Evolutionary conservation across 73 alveolate species (phyloP).

Genomic region (Strombidium stylifer): DNA sequence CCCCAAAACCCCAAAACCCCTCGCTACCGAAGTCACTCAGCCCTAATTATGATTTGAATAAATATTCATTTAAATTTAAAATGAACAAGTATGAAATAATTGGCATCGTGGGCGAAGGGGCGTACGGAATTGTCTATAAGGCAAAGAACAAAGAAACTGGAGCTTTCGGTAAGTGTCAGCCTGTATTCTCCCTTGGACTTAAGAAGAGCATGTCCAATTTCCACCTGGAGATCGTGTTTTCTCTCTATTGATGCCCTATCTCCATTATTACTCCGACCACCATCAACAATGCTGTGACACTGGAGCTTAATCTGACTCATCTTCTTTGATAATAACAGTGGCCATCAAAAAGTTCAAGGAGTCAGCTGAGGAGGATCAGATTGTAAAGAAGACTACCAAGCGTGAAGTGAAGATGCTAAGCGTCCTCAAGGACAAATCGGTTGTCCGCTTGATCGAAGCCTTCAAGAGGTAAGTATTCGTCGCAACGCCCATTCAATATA

Average conservation of each 20-base stretch:
- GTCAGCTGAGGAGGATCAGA: slow-evolving; percentile 88
- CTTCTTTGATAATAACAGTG: slow-evolving; percentile 47
- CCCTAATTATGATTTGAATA: background rate
- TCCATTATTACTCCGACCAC: no score
- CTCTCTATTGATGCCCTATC: no score
- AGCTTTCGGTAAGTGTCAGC: slow-evolving; percentile 31
- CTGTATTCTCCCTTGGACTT: no score
- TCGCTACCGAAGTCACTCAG: background rate
- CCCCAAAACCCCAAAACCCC: slow-evolving; percentile 1
- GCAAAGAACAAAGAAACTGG: slow-evolving; percentile 72
- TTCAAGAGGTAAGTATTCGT: slow-evolving; percentile 85
- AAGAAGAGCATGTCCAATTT: no score
- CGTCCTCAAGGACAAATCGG: slow-evolving; percentile 83
- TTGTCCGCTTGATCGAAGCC: slow-evolving; percentile 93
- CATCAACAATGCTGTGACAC: no score
- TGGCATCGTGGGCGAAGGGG: slow-evolving; percentile 83
- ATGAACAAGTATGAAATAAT: slow-evolving; percentile 82
- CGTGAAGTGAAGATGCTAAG: slow-evolving; percentile 93
- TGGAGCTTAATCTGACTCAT: background rate
- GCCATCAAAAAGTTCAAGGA: slow-evolving; percentile 96
- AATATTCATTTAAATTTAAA: background rate
- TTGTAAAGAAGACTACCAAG: slow-evolving; percentile 85
- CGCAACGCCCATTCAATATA: no score
- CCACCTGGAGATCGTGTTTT: no score
- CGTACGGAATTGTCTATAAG: slow-evolving; percentile 76